These are phyloP conservation scores for Daldinia caldariorum DNA, from an alignment of 495 filamentous ascomycete genomes.

Conservation along the genomic window DNA sequence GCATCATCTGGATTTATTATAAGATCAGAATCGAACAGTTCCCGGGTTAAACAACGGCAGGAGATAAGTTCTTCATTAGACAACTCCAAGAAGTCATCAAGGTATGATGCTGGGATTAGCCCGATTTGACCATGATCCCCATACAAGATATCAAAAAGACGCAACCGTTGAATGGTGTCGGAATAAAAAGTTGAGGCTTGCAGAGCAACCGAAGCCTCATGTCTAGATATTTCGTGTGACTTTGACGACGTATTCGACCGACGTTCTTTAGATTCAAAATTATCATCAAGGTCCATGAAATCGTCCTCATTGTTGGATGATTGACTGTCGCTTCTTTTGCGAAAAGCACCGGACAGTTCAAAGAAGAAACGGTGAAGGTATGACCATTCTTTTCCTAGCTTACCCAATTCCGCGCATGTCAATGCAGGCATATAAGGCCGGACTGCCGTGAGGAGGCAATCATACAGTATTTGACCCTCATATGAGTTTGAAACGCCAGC, in stretches of 20 bases:
- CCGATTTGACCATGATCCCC: conserved; percentile 50
- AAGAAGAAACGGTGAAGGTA: conserved; percentile 53
- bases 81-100: conserved; percentile 68
- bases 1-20: conserved; percentile 54
- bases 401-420: conserved; percentile 42
- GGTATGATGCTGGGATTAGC: conserved; percentile 54
- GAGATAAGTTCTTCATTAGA: conserved; percentile 68
- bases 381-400: conserved; percentile 45
- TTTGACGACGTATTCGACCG: conserved; percentile 52
- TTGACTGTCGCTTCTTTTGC: conserved; percentile 48
- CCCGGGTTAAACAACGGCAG: conserved; percentile 62
- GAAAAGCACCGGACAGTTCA: conserved; percentile 58
- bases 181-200: conserved; percentile 61
- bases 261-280: conserved; percentile 67
- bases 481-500: conserved; percentile 48
- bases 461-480: conserved; percentile 50
- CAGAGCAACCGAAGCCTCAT: conserved; percentile 57
- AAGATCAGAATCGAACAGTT: conserved; percentile 59
- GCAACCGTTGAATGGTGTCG: conserved; percentile 53
- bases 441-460: conserved; percentile 48
- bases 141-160: conserved; percentile 52
- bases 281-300: conserved; percentile 82
- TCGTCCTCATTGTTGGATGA: conserved; percentile 56
- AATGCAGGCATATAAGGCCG: conserved; percentile 54
- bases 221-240: conserved; percentile 53